Evolutionary conservation across 257 asterid genomes (phyloP), one percentile per base, ranked within the genome.

Genomic region (Echium plantagineum): DNA sequence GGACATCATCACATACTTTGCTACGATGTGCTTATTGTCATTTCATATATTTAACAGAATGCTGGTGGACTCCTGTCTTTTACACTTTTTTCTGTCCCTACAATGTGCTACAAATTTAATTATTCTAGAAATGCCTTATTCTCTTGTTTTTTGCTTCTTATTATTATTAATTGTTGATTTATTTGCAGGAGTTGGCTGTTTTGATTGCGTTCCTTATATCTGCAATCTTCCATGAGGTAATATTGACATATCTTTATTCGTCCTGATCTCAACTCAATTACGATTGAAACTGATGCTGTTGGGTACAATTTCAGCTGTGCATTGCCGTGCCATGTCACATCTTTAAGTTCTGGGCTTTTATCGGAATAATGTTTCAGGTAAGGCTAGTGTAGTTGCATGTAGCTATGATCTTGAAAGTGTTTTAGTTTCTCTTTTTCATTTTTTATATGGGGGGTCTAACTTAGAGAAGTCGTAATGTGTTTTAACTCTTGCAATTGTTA

Each of bases 241-340:
- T 57, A 66, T 1, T 24, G 46, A 55, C 63, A 52, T 47, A 38
- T 49, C 19, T 56, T 22, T 20, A 17, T 63, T 15, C 20, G 54
- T 24, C 26, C 46, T 55, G 69, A 56, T 9, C 12, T 65, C 22
- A 13, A 12, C 4, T 10, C 16, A 1, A 42, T 42, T 2, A 0
- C 49, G 13, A 42, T 42, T 24, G 49, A 17, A 42, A 4, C 10
- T 42, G 49, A 42, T 55, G 48, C 21, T 13, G 58, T 58, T 75
- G 49, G 68, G 64, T 63, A 69, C 54, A 60, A 66, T 61, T 64
- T 73, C 89, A 93, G 99, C 70, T 93, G 60, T 93, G 97, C 18
- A 70, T 93, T 66, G 99, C 97, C 21, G 97, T 93, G 63, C 99
- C 99, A 55, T 93, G 96, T 79, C 99, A 83, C 72, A 83, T 89